Base-by-base conservation (phyloP, 176 grass and related monocot genomes). In the Tillandsia leiboldiana region DNA sequence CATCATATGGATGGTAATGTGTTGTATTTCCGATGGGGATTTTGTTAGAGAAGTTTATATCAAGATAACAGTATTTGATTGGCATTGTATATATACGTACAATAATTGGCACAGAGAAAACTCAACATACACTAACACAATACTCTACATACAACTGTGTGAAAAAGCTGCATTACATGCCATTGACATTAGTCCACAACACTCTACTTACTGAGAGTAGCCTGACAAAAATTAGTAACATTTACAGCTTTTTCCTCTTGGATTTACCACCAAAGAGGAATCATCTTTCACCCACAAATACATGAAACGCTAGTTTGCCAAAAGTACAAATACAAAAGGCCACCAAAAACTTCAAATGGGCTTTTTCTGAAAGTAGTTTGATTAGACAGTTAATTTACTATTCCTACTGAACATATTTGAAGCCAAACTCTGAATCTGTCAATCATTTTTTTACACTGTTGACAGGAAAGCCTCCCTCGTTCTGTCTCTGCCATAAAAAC, bases 401-500 rank as follows among this genome's bases (percentile, higher is more conserved):
- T 2, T 11, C 23, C 48, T 53, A 72, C 11, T 33, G 23, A 53
- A 12, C 8, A 54, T 11, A n/a, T 10, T 1, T 49, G 14, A 10
- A 22, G 12, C 48, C 29, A 70, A 11, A 11, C 14, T 49, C 15
- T 22, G 48, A 61, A 73, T 49, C 24, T 28, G 58, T 63, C 67
- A 48, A n/a, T 69, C 69, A 53, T 42, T 80, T 81, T 77, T 53
- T 83, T 0, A 48, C 73, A 23, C 8, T 50, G 33, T 10, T 22
- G 3, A 86, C 70, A 29, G 70, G 33, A 64, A 96, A 96, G 53
- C 73, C 67, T 14, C 84, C 78, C 80, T 96, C 92, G 6, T 73
- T 79, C 15, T 64, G 85, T 24, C 85, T 53, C 9, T 53, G 33
- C 93, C 93, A 92, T 6, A 83, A 73, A 66, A 80, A 92, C 47